Percentiles rank a stretch among this genome's conserved stretches.
These are phyloP conservation scores for Sarcocystis neurona DNA, from an alignment of 169 alveolate species.

Conservation along the genomic window DNA sequence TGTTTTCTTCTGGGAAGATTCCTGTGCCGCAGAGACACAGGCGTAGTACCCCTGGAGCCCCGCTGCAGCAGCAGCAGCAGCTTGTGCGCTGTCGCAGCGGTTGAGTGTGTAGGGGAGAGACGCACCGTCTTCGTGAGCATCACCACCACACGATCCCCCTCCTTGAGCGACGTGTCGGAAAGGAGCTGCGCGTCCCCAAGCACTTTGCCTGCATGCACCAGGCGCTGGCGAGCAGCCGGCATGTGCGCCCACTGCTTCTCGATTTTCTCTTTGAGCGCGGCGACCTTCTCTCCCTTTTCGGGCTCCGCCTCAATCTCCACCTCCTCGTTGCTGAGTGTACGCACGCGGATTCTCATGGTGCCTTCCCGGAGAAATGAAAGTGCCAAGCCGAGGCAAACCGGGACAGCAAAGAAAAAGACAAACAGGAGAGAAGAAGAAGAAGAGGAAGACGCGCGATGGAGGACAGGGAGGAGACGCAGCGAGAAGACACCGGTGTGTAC, in stretches of 20 bases:
- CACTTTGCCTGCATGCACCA: conserved; percentile 80
- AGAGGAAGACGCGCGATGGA: background rate
- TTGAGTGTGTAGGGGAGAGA: background rate
- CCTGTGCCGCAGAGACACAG: background rate
- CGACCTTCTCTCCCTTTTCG: conserved; percentile 73
- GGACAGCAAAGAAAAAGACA: background rate
- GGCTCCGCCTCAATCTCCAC: conserved; percentile 76
- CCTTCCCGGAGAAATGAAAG: background rate
- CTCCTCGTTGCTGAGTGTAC: conserved; percentile 79
- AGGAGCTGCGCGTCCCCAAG: conserved; percentile 70
- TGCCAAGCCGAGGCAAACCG: background rate
- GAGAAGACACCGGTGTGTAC: background rate
- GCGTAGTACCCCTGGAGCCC: background rate
- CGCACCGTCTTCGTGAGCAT: conserved; percentile 55
- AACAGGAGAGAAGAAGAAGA: background rate
- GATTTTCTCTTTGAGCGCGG: conserved; percentile 73
- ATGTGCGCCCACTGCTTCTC: conserved; percentile 72
- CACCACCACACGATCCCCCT: conserved; percentile 80
- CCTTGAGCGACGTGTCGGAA: conserved; percentile 72
- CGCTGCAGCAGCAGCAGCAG: background rate
- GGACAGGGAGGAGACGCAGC: background rate
- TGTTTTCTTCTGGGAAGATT: background rate
- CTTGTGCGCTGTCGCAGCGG: background rate
- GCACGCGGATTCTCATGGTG: conserved; percentile 76
- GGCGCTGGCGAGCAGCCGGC: conserved; percentile 74